Conservation (phyloP, 768 basidiomycete genomes). For the Auriculariales sp. region DNA sequence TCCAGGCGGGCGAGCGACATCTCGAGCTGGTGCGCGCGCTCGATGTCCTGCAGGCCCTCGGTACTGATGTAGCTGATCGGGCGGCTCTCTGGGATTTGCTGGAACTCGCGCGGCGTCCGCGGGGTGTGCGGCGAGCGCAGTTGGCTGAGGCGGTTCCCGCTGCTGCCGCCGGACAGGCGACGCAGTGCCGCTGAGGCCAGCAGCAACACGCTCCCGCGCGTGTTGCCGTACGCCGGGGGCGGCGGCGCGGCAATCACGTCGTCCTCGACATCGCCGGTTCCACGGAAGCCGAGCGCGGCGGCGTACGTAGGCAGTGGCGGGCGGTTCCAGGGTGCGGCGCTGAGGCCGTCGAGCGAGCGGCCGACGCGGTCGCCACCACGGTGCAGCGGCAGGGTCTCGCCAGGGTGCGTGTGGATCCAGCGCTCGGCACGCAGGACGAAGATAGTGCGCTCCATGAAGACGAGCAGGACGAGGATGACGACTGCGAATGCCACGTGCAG, state of each 20-base stretch:
- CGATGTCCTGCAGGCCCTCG: constrained; percentile 36
- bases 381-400: constrained; percentile 22
- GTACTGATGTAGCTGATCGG: constrained; percentile 41
- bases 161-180: constrained; percentile 17
- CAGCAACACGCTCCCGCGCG: constrained; percentile 51
- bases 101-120: constrained; percentile 4
- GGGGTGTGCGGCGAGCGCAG: constrained; percentile 7
- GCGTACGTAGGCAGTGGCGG: constrained; percentile 60
- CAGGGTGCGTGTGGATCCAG: constrained; percentile 43
- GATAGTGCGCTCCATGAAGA: constrained; percentile 50
- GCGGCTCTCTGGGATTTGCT: constrained; percentile 16
- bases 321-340: constrained; percentile 54
- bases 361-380: constrained; percentile 9
- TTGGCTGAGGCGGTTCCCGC: constrained; percentile 6
- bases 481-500: constrained; percentile 50
- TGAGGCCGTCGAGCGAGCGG: constrained; percentile 16
- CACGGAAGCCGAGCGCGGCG: constrained; percentile 51
- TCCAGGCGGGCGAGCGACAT: constrained; percentile 35
- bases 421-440: constrained; percentile 56
- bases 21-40: constrained; percentile 37
- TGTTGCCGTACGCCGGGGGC: constrained; percentile 62
- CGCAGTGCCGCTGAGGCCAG: constrained; percentile 38
- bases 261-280: constrained; percentile 68
- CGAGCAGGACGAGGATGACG: constrained; percentile 31
- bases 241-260: constrained; percentile 50